Conservation (phyloP, 345 rosid species). For the Erucastrum elatum region DNA sequence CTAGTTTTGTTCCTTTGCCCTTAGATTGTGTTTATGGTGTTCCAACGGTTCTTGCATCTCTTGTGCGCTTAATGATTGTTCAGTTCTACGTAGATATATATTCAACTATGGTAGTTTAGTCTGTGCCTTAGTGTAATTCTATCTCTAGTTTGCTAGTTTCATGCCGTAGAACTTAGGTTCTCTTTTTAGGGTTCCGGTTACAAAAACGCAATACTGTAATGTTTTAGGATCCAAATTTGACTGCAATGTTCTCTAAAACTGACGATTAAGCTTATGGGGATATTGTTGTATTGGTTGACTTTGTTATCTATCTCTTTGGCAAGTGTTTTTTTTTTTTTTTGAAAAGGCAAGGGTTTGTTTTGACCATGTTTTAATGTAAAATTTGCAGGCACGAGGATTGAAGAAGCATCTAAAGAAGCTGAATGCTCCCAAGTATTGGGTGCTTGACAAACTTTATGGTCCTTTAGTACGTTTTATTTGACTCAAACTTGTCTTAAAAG, state of each 20-base stretch:
- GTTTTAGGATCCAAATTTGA: too few species aligned
- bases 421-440: constrained; percentile 88
- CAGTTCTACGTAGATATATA: background rate
- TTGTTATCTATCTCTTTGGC: background rate
- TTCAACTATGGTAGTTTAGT: background rate
- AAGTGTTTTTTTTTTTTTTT: background rate
- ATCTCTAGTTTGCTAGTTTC: background rate
- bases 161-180: background rate
- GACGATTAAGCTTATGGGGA: too few species aligned
- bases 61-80: background rate
- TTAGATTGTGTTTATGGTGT: background rate
- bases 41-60: background rate
- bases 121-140: background rate
- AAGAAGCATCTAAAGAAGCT: constrained; percentile 90
- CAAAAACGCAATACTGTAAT: too few species aligned
- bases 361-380: background rate
- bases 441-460: constrained; percentile 88
- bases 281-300: background rate
- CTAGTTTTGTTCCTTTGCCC: background rate
- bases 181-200: background rate
- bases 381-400: constrained; percentile 75
- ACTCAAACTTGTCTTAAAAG: background rate
- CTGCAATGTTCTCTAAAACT: too few species aligned
- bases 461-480: constrained; percentile 55
- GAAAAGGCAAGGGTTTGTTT: background rate